Conservation (phyloP, 2,329 filamentous ascomycete genomes). For the Phyllosticta citribraziliensis region DNA sequence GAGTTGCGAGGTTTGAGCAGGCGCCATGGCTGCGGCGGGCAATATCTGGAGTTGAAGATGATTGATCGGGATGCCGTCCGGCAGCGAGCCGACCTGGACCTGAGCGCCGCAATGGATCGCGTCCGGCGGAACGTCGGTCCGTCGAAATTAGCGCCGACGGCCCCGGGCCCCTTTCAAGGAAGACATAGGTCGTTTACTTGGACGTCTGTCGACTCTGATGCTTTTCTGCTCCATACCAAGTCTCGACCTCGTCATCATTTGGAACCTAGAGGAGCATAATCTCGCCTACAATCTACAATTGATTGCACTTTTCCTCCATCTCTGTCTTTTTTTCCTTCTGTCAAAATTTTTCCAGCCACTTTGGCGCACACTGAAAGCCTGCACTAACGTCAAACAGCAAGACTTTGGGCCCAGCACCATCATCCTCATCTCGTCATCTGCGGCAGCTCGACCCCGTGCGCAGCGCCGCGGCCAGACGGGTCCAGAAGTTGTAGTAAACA, state of each 20-base stretch:
- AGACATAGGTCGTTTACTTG: neutral
- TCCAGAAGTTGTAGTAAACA: conserved; percentile 6
- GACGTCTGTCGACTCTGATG: neutral
- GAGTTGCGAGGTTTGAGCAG: conserved; percentile 5
- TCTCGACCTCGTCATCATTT: neutral
- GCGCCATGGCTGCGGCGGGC: conserved; percentile 5
- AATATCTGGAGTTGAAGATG: neutral
- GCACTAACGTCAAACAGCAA: neutral
- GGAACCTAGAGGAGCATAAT: neutral
- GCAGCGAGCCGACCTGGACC: neutral
- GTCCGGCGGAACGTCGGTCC: neutral
- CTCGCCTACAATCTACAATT: neutral
- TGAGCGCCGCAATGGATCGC: neutral
- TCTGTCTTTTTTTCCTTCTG: neutral
- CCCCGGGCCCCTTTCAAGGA: neutral
- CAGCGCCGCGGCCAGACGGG: neutral
- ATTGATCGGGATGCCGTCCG: neutral
- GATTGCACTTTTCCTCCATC: neutral
- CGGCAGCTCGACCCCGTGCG: neutral
- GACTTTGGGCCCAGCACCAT: neutral
- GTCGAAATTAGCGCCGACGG: neutral
- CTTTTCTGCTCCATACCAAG: neutral
- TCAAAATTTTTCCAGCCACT: neutral
- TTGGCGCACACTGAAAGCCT: neutral
- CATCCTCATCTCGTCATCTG: conserved; percentile 2